phyloP scores from a whole-genome alignment of 805 yeast species.

The Starmera pachycereana region DNA sequence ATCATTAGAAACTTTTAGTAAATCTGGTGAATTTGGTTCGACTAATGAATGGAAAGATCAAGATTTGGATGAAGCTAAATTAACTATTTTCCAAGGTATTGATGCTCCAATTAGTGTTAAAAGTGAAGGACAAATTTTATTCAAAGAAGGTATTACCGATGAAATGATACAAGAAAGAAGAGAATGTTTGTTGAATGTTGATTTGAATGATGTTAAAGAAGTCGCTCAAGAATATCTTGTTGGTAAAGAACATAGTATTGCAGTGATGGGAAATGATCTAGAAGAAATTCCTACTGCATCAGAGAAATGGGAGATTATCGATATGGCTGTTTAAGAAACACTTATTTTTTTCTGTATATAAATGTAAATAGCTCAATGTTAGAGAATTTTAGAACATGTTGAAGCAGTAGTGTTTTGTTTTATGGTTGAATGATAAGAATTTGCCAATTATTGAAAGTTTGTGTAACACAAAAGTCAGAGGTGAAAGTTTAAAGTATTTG shows the following conservation, averaged over 20 bases:
- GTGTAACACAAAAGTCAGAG: no score
- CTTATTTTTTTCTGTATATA: no score
- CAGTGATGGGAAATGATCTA: conserved; percentile 33
- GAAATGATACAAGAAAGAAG: conserved; percentile 77
- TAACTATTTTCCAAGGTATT: conserved; percentile 81
- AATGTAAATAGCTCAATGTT: no score
- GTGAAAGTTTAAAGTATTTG: no score
- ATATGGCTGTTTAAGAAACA: conserved; percentile 1
- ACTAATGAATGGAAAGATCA: conserved; percentile 40
- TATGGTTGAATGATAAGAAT: no score
- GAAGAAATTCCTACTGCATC: conserved; percentile 1
- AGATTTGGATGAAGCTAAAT: conserved; percentile 82
- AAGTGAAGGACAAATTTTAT: conserved; percentile 60
- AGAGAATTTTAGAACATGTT: no score
- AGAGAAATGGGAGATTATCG: conserved; percentile 13
- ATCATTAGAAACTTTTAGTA: conserved; percentile 50
- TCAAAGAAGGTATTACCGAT: conserved; percentile 62
- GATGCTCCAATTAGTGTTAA: conserved; percentile 85
- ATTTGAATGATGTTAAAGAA: conserved; percentile 45
- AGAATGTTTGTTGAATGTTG: conserved; percentile 57
- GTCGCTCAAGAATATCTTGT: conserved; percentile 61
- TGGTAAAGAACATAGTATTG: conserved; percentile 20
- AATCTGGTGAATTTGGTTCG: conserved; percentile 39
- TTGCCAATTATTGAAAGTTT: no score
- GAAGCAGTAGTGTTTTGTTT: no score